Evolutionary conservation across 1,284 basidiomycete species (phyloP), one percentile per base, ranked within the genome.

Genomic region (Puccinia triticina): DNA sequence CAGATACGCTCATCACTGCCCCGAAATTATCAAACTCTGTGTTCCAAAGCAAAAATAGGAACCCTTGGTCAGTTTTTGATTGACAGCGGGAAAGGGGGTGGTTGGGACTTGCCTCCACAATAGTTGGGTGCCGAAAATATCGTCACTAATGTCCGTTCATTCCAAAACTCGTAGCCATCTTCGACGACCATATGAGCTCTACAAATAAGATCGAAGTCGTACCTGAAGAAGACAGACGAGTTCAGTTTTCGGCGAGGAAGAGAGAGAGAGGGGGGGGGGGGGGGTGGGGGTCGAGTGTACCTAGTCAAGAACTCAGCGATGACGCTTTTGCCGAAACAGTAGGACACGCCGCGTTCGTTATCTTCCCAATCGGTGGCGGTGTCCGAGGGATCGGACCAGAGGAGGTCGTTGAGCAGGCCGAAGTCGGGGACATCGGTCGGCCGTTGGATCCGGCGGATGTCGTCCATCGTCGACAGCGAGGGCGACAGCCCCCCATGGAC

Each of bases 111-210:
- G 96, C 96, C 96, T 88, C 94, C 95, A 86, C 95, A 97, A 86
- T 97, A 97, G 87, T 97, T 97, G 12, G 95, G 95, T 79, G 97
- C 97, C 85, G 94, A 96, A 88, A 99, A 99, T 73, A 99, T 95
- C 0, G 97, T 99, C 69, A 99, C 97, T 84, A 99, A 88, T 77
- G 96, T 98, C 84, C 97, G 90, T 86, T 99, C 97, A 86, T 99
- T 98, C 94, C 97, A 99, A 87, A 99, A 99, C 89, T 99, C 97
- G 87, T 99, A 99, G 1, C 96, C 97, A 83, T 88, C 88, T 84
- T 99, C 97, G 79, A 99, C 97, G 55, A 99, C 97, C 97, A 99
- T 99, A 88, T 99, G 97, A 59, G 97, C 97, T 77, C 97, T 92
- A 89, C 97, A 99, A 88, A 99, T 99, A 84, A 99, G 90, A 88